phyloP scores from a whole-genome alignment of 805 yeast genomes.

The Yarrowia sp. region DNA sequence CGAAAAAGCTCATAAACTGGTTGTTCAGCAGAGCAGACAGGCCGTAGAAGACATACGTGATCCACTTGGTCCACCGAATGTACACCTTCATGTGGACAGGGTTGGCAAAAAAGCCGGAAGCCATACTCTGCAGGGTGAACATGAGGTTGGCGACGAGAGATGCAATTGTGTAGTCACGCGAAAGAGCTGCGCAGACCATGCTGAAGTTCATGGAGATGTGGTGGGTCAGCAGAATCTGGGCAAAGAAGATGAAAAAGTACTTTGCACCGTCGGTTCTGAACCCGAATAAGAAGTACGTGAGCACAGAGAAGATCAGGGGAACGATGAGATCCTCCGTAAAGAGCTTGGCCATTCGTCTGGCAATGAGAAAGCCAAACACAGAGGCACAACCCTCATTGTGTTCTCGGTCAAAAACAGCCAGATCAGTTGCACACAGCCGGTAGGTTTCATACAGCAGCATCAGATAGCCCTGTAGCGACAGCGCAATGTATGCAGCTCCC shows the following conservation, averaged over 20 bases:
- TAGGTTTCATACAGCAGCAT: slow-evolving; percentile 58
- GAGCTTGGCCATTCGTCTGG: slow-evolving; percentile 64
- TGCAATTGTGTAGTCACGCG: slow-evolving; percentile 61
- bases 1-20: slow-evolving; percentile 60
- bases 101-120: slow-evolving; percentile 78
- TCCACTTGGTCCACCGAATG: slow-evolving; percentile 79
- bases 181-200: slow-evolving; percentile 50
- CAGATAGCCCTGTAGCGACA: slow-evolving; percentile 55
- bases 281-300: slow-evolving; percentile 78
- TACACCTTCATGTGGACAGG: slow-evolving; percentile 75
- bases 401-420: slow-evolving; percentile 62
- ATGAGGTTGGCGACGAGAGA: slow-evolving; percentile 59
- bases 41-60: slow-evolving; percentile 74
- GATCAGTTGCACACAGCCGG: slow-evolving; percentile 54
- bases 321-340: slow-evolving; percentile 67
- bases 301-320: slow-evolving; percentile 54
- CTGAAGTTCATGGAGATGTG: slow-evolving; percentile 57
- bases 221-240: slow-evolving; percentile 55
- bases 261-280: slow-evolving; percentile 47
- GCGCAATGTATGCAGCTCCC: slow-evolving; percentile 53
- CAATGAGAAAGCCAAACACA: slow-evolving; percentile 61
- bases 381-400: slow-evolving; percentile 66
- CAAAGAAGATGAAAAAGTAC: slow-evolving; percentile 62
- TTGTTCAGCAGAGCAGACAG: slow-evolving; percentile 67
- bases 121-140: slow-evolving; percentile 71